Percentiles rank a stretch among this genome's conserved stretches.
phyloP scores from a whole-genome alignment of 2,329 filamentous ascomycete species.

The Fusarium algeriense region DNA sequence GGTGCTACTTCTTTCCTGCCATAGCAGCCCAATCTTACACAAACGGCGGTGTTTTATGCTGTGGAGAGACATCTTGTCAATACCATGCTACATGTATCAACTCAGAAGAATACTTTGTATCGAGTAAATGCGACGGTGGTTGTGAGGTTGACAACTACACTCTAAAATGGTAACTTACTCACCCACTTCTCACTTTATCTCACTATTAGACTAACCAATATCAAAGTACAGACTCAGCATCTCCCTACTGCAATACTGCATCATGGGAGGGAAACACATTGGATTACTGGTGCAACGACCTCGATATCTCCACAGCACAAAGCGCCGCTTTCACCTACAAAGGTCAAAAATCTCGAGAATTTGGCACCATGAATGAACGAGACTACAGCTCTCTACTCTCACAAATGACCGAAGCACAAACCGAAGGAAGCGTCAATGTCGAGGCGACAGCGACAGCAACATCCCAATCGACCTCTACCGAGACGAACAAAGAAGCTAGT shows the following conservation, averaged over 20 bases:
- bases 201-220: neutral
- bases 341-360: constrained; percentile 6
- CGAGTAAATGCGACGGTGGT: constrained; percentile 19
- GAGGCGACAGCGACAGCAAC: neutral
- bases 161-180: constrained; percentile 17
- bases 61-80: constrained; percentile 1
- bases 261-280: constrained; percentile 12
- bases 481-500: neutral
- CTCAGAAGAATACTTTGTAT: constrained; percentile 22
- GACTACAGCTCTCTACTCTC: constrained; percentile 5
- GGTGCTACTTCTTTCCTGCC: constrained; percentile 16
- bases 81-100: constrained; percentile 22
- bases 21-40: neutral
- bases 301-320: constrained; percentile 21
- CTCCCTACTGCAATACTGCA: constrained; percentile 24
- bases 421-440: neutral
- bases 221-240: constrained; percentile 4
- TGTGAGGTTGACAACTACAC: constrained; percentile 29
- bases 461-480: neutral
- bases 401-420: neutral
- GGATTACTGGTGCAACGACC: constrained; percentile 27
- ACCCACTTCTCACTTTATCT: neutral
- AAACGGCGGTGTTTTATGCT: constrained; percentile 17
- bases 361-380: constrained; percentile 9
- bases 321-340: constrained; percentile 23